Evolutionary conservation across 495 filamentous ascomycete species (phyloP).

Genomic region (Apiosordaria backusii): DNA sequence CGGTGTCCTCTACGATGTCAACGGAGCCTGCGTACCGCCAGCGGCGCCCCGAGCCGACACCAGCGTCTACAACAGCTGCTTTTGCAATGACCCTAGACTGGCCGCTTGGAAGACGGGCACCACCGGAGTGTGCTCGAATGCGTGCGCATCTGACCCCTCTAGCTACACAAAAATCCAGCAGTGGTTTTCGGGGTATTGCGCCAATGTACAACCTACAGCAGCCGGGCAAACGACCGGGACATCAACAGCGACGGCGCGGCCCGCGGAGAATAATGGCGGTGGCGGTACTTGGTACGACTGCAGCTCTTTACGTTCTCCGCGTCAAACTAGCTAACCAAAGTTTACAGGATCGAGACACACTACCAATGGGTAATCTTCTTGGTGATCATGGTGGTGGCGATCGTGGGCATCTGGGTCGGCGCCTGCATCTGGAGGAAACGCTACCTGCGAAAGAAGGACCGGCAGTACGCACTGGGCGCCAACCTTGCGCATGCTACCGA

Average conservation of each 20-base stretch:
- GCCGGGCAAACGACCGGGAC: constrained; percentile 11
- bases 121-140: constrained; percentile 39
- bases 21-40: constrained; percentile 51
- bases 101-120: constrained; percentile 40
- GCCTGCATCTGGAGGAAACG: constrained; percentile 51
- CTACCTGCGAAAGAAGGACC: constrained; percentile 51
- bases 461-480: constrained; percentile 46
- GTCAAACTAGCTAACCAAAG: not conserved
- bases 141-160: constrained; percentile 29
- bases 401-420: constrained; percentile 51
- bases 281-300: constrained; percentile 28
- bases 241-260: constrained; percentile 20
- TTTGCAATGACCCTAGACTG: constrained; percentile 44
- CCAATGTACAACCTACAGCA: constrained; percentile 17
- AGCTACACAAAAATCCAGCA: constrained; percentile 42
- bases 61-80: constrained; percentile 40
- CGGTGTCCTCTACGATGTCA: constrained; percentile 51
- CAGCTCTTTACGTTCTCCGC: too few relatives aligned
- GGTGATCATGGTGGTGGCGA: constrained; percentile 49
- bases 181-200: constrained; percentile 50
- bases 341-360: constrained; percentile 46
- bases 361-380: constrained; percentile 57
- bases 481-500: constrained; percentile 29
- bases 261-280: constrained; percentile 23
- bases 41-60: constrained; percentile 27